A percentile compares a stretch with the other conserved stretches of the same genome.
These are phyloP conservation scores for Hanseniaspora meyeri DNA, from an alignment of 805 yeast genomes.

Conservation along the genomic window DNA sequence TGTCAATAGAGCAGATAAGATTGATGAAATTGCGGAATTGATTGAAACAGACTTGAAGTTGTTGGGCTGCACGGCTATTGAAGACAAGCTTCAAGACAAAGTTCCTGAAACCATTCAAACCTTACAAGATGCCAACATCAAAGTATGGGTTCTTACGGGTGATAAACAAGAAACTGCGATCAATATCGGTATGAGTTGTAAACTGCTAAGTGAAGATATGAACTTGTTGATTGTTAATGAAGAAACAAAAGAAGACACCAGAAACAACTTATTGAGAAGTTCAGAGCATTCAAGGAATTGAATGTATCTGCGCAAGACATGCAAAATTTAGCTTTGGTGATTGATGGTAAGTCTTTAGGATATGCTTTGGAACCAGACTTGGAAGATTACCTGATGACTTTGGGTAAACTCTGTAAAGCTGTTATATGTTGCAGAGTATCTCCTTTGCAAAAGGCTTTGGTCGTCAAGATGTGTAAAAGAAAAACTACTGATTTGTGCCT, in stretches of 20 bases:
- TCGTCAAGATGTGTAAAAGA: constrained; percentile 83
- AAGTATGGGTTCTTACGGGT: constrained; percentile 95
- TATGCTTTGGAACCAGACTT: constrained; percentile 73
- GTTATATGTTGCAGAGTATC: constrained; percentile 97
- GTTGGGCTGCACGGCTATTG: constrained; percentile 96
- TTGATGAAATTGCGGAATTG: constrained; percentile 80
- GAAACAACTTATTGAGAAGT: constrained; percentile 60
- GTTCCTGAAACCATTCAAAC: constrained; percentile 96
- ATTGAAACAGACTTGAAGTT: constrained; percentile 71
- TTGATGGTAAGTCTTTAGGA: constrained; percentile 85
- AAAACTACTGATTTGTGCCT: constrained; percentile 60
- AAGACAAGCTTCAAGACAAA: constrained; percentile 93
- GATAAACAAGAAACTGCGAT: constrained; percentile 98
- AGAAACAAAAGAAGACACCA: constrained; percentile 65
- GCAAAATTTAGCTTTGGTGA: constrained; percentile 74
- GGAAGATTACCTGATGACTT: constrained; percentile 63
- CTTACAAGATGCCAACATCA: constrained; percentile 90
- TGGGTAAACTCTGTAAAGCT: constrained; percentile 83
- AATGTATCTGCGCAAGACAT: constrained; percentile 55
- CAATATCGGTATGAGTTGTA: constrained; percentile 97
- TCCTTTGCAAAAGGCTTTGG: constrained; percentile 91
- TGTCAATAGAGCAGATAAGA: constrained; percentile 55
- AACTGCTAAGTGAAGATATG: constrained; percentile 89
- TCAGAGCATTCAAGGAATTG: constrained; percentile 58
- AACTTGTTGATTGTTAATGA: constrained; percentile 81